Conservation (phyloP, 2,329 filamentous ascomycete genomes). For the Aspergillus quadrilineatus region DNA sequence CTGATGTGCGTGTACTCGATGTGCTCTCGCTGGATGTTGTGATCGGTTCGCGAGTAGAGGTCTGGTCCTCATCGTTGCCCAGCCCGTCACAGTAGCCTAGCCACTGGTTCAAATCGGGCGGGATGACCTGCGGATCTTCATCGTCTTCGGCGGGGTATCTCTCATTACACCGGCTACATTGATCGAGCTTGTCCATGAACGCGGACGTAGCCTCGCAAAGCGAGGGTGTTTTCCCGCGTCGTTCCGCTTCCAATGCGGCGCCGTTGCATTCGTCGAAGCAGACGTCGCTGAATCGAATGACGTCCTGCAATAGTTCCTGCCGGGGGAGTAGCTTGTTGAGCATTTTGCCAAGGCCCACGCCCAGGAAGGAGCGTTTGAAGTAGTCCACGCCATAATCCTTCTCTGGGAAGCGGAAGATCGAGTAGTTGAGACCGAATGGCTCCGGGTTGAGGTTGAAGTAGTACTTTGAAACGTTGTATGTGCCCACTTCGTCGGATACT, state of each 20-base stretch:
- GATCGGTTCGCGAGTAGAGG: background rate
- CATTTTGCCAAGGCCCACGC: background rate
- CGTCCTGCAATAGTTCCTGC: slow-evolving; percentile 27
- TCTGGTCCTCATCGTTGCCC: background rate
- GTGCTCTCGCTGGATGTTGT: background rate
- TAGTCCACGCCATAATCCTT: slow-evolving; percentile 4
- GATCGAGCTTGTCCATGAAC: slow-evolving; percentile 9
- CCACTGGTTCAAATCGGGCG: slow-evolving; percentile 12
- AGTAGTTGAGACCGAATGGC: slow-evolving; percentile 62
- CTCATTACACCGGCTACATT: slow-evolving; percentile 5
- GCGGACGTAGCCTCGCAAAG: slow-evolving; percentile 18
- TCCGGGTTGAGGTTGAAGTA: slow-evolving; percentile 65
- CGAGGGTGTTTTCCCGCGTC: slow-evolving; percentile 46
- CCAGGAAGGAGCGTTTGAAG: background rate
- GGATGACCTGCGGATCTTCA: background rate
- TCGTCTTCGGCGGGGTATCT: background rate
- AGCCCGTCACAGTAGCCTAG: slow-evolving; percentile 7
- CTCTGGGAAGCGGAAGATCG: slow-evolving; percentile 55
- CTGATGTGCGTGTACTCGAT: too few relatives aligned
- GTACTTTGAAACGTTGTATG: slow-evolving; percentile 51
- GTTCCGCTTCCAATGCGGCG: slow-evolving; percentile 48
- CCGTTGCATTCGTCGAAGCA: slow-evolving; percentile 59
- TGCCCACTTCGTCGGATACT: slow-evolving; percentile 18
- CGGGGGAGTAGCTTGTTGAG: slow-evolving; percentile 21
- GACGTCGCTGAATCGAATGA: slow-evolving; percentile 36